Base-by-base conservation (phyloP, 768 basidiomycete species). In the Boletus patriciae region DNA sequence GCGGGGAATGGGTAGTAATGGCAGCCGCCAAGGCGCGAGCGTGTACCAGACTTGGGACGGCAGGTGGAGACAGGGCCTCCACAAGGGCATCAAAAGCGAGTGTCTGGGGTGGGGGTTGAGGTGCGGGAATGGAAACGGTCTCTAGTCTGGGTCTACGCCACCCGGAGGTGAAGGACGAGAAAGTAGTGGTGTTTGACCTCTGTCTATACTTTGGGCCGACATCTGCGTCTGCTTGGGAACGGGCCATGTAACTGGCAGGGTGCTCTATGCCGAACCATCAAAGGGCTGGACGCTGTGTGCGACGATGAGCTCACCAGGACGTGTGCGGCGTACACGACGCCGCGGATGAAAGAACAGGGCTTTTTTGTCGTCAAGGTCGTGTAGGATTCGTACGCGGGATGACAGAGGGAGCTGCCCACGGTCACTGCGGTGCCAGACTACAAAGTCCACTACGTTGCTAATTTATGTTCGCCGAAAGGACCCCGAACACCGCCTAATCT, bases 31-130 rank as follows among this genome's bases (percentile, higher is more conserved):
- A 76, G 33, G 80, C 66, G 15, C 86, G 82, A 9, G 89, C 88
- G 65, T 86, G 80, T 13, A 70, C 61, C 6, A 89, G 72, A 59
- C 86, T 88, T 5, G 90, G 90, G 9, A 89, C 88, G 7, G 78
- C 76, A 37, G 80, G 81, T 12, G 80, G 77, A 7, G 78, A 75
- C 40, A 81, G 66, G 18, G 71, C 71, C 47, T 77, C 74, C n/a
- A 81, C 69, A 40, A 81, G 72, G 21, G 66, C 74, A 37, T 88
- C 87, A 41, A 78, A 70, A 13, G 78, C 49, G 37, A 64, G 58
- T 15, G 60, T 16, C 37, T 59, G 55, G 36, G 58, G 57, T 18
- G 76, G 68, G 31, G 72, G 64, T 15, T 70, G 70, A 15, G 70
- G 49, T 33, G 38, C 45, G 9, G 73, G 54, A 29, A 58, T 65